Base-by-base conservation (phyloP, 129 eudicot genomes). In the Rutidosis leptorrhynchoides region DNA sequence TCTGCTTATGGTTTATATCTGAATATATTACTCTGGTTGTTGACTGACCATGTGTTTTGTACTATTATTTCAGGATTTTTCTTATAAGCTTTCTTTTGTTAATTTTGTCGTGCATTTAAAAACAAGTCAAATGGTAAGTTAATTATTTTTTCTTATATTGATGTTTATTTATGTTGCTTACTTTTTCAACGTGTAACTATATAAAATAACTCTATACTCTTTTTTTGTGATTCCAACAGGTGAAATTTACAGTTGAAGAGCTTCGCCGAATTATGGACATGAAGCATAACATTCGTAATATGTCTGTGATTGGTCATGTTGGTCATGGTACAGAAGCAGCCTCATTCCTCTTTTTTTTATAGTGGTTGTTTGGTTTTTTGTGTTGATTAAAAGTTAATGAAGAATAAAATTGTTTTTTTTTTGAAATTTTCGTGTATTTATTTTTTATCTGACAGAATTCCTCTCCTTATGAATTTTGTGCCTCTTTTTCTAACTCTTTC, bases 281-380 rank as follows among this genome's bases (percentile, higher is more conserved):
- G 55, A 84, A 84, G 72, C 83, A 87, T 48, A 87, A 84, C 84
- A 84, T 87, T 59, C 84, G 95, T 72, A 87, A 87, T 37, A 84
- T 87, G 95, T 87, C 95, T 72, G 95, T 87, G 24, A 87, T 87
- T 78, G 91, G 91, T 43, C 95, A 87, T 75, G 88, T 87, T 20
- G 95, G 84, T 63, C 91, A 87, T 30, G 95, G 95, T 87, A 77
- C 49, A 54, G 30, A 46, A 67, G 22, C 57, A 16, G 7, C 9
- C 2, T 54, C 0, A 26, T 43, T 26, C 2, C n/a, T n/a, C 45
- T n/a, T n/a, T 27, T 24, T 2, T 7, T 6, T 23, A 14, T 24
- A 17, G 8, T 21, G 1, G 16, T 3, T 4, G 1, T 2, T 40
- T 15, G 1, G 3, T 11, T 40, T 5, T 3, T 40, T 35, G 11